These are phyloP conservation scores for Coemansia javaensis DNA, from an alignment of 192 early-diverging fungal species.

Conservation along the genomic window DNA sequence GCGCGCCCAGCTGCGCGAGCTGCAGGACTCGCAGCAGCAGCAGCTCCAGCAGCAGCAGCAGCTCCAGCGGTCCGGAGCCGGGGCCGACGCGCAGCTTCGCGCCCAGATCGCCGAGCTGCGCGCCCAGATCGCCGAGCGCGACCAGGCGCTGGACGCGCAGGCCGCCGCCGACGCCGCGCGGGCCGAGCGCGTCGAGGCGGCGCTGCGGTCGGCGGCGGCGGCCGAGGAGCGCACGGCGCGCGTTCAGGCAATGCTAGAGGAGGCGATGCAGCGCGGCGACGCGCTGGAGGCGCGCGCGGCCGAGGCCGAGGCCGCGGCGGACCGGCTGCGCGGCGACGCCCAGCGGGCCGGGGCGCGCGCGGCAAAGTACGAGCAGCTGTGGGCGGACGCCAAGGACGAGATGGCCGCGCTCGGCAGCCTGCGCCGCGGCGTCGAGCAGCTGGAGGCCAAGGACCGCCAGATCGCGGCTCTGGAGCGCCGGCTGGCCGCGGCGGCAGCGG, in stretches of 20 bases:
- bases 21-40: slow-evolving; percentile 30
- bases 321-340: slow-evolving; percentile 21
- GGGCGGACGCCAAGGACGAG: slow-evolving; percentile 32
- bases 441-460: slow-evolving; percentile 38
- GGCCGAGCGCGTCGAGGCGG: slow-evolving; percentile 24
- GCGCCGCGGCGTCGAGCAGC: slow-evolving; percentile 26
- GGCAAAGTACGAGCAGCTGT: slow-evolving; percentile 37
- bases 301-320: slow-evolving; percentile 13
- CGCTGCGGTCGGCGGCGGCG: slow-evolving; percentile 19
- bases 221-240: slow-evolving; percentile 42
- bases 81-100: slow-evolving; percentile 10
- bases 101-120: slow-evolving; percentile 12
- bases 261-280: slow-evolving; percentile 21
- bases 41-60: background rate
- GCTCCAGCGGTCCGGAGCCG: background rate
- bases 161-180: slow-evolving; percentile 6
- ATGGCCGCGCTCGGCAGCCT: slow-evolving; percentile 22
- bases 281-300: slow-evolving; percentile 6
- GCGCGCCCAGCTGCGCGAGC: slow-evolving; percentile 27
- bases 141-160: slow-evolving; percentile 7
- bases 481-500: slow-evolving; percentile 19
- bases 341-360: slow-evolving; percentile 21
- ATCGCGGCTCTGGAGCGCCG: slow-evolving; percentile 42
- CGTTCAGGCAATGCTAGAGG: slow-evolving; percentile 33
- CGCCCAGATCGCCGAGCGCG: slow-evolving; percentile 14